Percentiles rank a stretch among this genome's conserved stretches.
phyloP scores from a whole-genome alignment of 176 grass and related monocot genomes.

The Oryza nivara region DNA sequence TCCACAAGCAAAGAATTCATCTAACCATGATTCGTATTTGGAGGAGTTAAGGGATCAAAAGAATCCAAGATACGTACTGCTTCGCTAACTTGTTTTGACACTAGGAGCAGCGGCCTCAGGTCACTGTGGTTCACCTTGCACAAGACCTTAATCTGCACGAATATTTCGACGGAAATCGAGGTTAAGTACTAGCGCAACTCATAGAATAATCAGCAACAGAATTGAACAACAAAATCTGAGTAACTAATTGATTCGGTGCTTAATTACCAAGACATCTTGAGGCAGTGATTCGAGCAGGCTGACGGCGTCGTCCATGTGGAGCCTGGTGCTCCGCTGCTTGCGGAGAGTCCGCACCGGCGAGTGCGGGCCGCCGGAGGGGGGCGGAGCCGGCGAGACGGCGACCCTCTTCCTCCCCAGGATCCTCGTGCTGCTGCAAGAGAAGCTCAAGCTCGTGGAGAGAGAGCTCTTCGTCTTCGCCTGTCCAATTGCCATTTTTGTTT shows the following conservation, averaged over 20 bases:
- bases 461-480: conserved; percentile 46
- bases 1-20: not conserved
- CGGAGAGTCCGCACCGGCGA: conserved; percentile 47
- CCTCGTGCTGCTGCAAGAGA: conserved; percentile 45
- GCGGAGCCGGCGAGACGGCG: conserved; percentile 42
- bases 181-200: not conserved
- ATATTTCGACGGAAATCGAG: not conserved
- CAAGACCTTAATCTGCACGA: conserved; percentile 62
- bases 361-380: conserved; percentile 28
- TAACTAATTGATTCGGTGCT: not conserved
- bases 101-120: conserved; percentile 72
- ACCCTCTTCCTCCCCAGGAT: conserved; percentile 81
- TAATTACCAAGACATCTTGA: conserved; percentile 74
- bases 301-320: conserved; percentile 46
- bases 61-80: conserved; percentile 52
- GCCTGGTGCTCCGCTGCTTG: conserved; percentile 57
- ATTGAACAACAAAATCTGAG: not conserved
- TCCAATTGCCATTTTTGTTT: conserved; percentile 72
- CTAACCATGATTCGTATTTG: not conserved
- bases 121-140: conserved; percentile 79
- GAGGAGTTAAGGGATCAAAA: not conserved
- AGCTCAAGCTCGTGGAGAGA: conserved; percentile 44
- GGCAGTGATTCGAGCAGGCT: conserved; percentile 64
- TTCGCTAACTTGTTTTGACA: conserved; percentile 75
- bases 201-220: not conserved